Conservation (phyloP, 768 basidiomycete species). For the Trametes cubensis region DNA sequence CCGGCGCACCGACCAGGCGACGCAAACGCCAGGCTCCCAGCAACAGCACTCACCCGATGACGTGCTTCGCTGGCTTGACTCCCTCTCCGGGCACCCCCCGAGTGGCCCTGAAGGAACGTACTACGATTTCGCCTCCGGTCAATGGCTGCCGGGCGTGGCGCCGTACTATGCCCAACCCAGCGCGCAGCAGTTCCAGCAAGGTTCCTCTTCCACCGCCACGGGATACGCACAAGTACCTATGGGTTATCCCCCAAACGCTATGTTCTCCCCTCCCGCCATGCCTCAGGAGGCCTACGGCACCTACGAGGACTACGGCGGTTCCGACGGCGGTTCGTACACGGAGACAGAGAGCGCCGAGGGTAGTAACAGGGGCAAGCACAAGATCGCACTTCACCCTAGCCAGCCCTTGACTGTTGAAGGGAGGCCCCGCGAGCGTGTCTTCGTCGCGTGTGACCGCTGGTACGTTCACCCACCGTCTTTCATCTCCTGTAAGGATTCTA, state of each 20-base stretch:
- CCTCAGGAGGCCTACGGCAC: neutral
- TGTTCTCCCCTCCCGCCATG: neutral
- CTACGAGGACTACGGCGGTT: conserved; percentile 10
- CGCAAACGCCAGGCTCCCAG: conserved; percentile 1
- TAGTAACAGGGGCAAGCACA: conserved; percentile 1
- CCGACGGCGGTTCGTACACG: conserved; percentile 1
- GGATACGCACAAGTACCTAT: neutral
- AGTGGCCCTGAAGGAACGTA: neutral
- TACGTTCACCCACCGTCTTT: neutral
- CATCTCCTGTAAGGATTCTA: neutral
- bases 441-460: conserved; percentile 23
- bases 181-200: conserved; percentile 14
- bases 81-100: conserved; percentile 3
- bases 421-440: conserved; percentile 19
- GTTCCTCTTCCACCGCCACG: conserved; percentile 4
- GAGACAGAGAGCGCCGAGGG: conserved; percentile 7
- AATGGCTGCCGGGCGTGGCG: neutral
- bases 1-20: neutral
- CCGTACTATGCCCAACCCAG: neutral
- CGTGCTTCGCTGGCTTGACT: conserved; percentile 12
- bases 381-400: conserved; percentile 14
- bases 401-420: conserved; percentile 23
- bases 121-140: neutral
- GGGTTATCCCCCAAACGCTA: neutral
- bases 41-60: conserved; percentile 5